Evolutionary conservation across 192 early-diverging fungal genomes (phyloP), one percentile per base, ranked within the genome.

Genomic region (Lobosporangium transversale): DNA sequence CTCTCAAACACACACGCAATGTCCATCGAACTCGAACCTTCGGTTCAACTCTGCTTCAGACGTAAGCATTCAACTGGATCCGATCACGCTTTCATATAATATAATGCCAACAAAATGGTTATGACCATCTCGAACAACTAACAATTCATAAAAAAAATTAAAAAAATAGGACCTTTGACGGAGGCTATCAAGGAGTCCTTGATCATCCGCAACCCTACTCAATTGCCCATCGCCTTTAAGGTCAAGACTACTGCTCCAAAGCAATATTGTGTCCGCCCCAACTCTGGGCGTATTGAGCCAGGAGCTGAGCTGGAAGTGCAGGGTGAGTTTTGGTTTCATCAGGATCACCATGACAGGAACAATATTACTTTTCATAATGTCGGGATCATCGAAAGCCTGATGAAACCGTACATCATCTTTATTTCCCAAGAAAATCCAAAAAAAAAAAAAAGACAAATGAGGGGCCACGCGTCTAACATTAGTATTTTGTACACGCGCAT

Each of bases 221-320:
- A 85, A 56, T 59, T 85, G 27, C 84, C 93, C 0, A 81, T 96
- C 30, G 93, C 94, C 30, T 99, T 95, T 87, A 98, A 99, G 79
- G 94, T 99, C 78, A 99, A 99, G 68, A 98, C 97, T 17, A 98
- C 97, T 2, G 97, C 97, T 0, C 96, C 97, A 30, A 95, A 94
- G 83, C 90, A 93, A 54, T 99, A 97, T 80, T 96, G 93, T 73
- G 97, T 99, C 35, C 86, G 94, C n/a, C 95, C 97, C 53, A 99
- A 96, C 76, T 87, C 90, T 14, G 96, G 95, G 7, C 81, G 87
- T 51, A 87, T 99, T 58, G 85, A 86, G 36, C 86, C 96, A 7
- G 83, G 89, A 21, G 62, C 82, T 14, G 73, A 83, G 15, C 63
- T 90, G 36, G 88, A 93, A 42, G 87, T 99, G 7, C 90, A 94